phyloP scores from a whole-genome alignment of 2,329 filamentous ascomycete genomes.

The Scorias spongiosa region DNA sequence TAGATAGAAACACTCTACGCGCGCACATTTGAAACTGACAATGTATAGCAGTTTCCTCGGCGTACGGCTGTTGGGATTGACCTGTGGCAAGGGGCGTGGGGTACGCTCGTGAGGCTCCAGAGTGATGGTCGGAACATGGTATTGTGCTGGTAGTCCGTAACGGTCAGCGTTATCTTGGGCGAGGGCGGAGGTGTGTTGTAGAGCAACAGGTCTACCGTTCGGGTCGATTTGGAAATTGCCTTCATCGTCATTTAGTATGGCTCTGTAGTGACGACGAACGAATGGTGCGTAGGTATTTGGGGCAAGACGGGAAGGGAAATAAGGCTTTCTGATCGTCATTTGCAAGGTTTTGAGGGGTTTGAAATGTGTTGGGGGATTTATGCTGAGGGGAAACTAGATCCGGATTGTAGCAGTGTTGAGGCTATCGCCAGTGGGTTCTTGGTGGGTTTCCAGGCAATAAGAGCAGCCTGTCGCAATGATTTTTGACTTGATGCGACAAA shows the following conservation, averaged over 20 bases:
- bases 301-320: neutral
- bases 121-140: slow-evolving; percentile 15
- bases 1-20: slow-evolving; percentile 92
- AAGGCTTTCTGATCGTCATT: neutral
- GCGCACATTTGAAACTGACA: slow-evolving; percentile 89
- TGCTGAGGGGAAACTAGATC: neutral
- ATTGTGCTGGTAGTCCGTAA: slow-evolving; percentile 15
- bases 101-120: slow-evolving; percentile 12
- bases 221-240: neutral
- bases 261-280: neutral
- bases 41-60: slow-evolving; percentile 54
- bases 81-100: slow-evolving; percentile 28
- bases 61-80: slow-evolving; percentile 26
- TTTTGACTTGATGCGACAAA: no score
- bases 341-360: neutral
- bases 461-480: no score
- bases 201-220: slow-evolving; percentile 3
- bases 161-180: slow-evolving; percentile 1
- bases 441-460: neutral
- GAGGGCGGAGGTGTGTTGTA: neutral
- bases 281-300: neutral
- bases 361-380: neutral
- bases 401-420: neutral
- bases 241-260: neutral
- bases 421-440: neutral